Conservation (phyloP, 2,329 filamentous ascomycete genomes). For the Aaosphaeria arxii region DNA sequence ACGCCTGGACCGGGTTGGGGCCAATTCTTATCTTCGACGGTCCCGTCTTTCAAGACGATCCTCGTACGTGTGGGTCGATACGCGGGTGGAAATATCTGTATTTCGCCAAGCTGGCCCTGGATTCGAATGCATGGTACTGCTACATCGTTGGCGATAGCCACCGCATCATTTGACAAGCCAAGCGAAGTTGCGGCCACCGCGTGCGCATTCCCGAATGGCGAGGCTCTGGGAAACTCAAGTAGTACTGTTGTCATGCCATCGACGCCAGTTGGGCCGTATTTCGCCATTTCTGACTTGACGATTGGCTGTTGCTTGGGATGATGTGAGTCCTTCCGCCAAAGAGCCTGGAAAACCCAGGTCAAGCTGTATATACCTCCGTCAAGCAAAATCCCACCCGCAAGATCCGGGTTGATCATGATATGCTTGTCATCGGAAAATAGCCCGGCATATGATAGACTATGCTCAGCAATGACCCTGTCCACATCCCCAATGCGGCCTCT, state of each 20-base stretch:
- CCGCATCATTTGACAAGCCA: constrained; percentile 52
- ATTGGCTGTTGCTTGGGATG: constrained; percentile 63
- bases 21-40: constrained; percentile 47
- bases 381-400: constrained; percentile 78
- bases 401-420: constrained; percentile 78
- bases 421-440: constrained; percentile 52
- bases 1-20: constrained; percentile 46
- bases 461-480: constrained; percentile 55
- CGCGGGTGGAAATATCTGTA: constrained; percentile 72
- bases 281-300: constrained; percentile 65
- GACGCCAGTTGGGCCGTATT: constrained; percentile 68
- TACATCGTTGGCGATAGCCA: constrained; percentile 53
- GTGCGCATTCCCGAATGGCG: constrained; percentile 55
- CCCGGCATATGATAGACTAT: constrained; percentile 59
- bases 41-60: constrained; percentile 54
- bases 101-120: constrained; percentile 77
- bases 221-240: constrained; percentile 66
- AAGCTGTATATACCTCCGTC: constrained; percentile 86
- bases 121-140: constrained; percentile 47
- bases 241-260: constrained; percentile 75
- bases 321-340: constrained; percentile 74
- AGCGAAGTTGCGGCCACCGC: constrained; percentile 61
- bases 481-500: constrained; percentile 55
- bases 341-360: constrained; percentile 86
- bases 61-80: constrained; percentile 66